These are phyloP conservation scores for Psilocybe azurescens DNA, from an alignment of 768 basidiomycete species.

Conservation along the genomic window DNA sequence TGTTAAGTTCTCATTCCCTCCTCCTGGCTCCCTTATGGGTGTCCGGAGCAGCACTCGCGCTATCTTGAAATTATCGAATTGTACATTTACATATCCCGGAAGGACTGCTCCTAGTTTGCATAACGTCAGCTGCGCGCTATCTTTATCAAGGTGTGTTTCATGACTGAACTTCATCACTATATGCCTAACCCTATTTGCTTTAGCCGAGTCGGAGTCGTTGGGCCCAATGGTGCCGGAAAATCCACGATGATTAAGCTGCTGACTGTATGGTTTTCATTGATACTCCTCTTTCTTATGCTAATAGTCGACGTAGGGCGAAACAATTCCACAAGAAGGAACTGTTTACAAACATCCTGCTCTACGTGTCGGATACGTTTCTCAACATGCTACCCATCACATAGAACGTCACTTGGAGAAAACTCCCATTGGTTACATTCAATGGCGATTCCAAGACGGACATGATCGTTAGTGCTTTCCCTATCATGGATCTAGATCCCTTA, in stretches of 20 bases:
- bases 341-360: slow-evolving; percentile 95
- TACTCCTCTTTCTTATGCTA: slow-evolving; percentile 12
- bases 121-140: slow-evolving; percentile 91
- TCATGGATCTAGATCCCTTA: slow-evolving; percentile 7
- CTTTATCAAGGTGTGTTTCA: slow-evolving; percentile 78
- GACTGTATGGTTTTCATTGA: slow-evolving; percentile 55
- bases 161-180: slow-evolving; percentile 23
- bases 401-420: slow-evolving; percentile 96
- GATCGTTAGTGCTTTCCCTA: slow-evolving; percentile 66
- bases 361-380: slow-evolving; percentile 95
- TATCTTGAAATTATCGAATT: slow-evolving; percentile 89
- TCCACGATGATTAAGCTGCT: slow-evolving; percentile 94
- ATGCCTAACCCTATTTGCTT: slow-evolving; percentile 16
- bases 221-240: slow-evolving; percentile 96
- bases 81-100: slow-evolving; percentile 95
- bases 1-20: slow-evolving; percentile 94
- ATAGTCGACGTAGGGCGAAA: slow-evolving; percentile 71
- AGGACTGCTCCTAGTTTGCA: slow-evolving; percentile 77
- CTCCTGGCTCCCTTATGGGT: slow-evolving; percentile 96
- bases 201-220: slow-evolving; percentile 90
- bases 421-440: slow-evolving; percentile 95
- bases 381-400: slow-evolving; percentile 97
- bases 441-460: slow-evolving; percentile 98
- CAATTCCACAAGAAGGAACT: slow-evolving; percentile 86
- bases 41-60: slow-evolving; percentile 95